These are phyloP conservation scores for Jimgerdemannia flammicorona DNA, from an alignment of 192 early-diverging fungal species.

Conservation along the genomic window DNA sequence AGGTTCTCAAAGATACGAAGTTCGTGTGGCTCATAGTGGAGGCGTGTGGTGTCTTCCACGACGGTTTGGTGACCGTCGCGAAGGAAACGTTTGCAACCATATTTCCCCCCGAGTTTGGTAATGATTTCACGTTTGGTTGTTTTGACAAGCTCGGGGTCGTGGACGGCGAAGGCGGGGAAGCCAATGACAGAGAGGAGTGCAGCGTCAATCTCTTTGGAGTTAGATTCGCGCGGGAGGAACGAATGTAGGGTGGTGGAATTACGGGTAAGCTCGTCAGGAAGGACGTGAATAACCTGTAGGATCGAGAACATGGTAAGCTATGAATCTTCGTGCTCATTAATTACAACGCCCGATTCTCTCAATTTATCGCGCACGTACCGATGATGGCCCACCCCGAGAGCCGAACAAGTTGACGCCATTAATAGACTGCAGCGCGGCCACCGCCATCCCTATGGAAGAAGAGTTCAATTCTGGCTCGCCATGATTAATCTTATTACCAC, in stretches of 20 bases:
- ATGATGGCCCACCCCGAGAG: conserved; percentile 67
- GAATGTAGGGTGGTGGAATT: conserved; percentile 77
- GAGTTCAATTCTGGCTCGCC: conserved; percentile 85
- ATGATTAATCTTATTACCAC: conserved; percentile 87
- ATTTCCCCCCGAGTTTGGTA: conserved; percentile 75
- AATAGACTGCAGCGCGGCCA: conserved; percentile 80
- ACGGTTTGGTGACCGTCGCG: conserved; percentile 85
- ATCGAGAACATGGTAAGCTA: background rate
- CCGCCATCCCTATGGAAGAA: conserved; percentile 85
- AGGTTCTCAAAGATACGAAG: conserved; percentile 80
- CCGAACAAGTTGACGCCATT: conserved; percentile 87
- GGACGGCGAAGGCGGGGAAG: conserved; percentile 85
- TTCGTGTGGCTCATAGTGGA: conserved; percentile 81
- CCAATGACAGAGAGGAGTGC: conserved; percentile 81
- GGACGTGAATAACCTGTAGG: conserved; percentile 67
- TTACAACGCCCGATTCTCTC: background rate
- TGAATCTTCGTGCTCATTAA: background rate
- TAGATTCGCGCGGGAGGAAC: conserved; percentile 78
- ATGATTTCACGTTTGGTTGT: conserved; percentile 70
- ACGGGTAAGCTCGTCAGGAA: conserved; percentile 83
- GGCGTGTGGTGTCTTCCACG: conserved; percentile 68
- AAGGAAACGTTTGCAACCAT: conserved; percentile 83
- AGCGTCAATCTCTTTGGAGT: conserved; percentile 84
- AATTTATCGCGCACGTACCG: conserved; percentile 36
- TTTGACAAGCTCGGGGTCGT: conserved; percentile 58